Percentiles rank a stretch among this genome's conserved stretches.
Evolutionary conservation across 257 asterid genomes (phyloP).

Genomic region (Datura wrightii): DNA sequence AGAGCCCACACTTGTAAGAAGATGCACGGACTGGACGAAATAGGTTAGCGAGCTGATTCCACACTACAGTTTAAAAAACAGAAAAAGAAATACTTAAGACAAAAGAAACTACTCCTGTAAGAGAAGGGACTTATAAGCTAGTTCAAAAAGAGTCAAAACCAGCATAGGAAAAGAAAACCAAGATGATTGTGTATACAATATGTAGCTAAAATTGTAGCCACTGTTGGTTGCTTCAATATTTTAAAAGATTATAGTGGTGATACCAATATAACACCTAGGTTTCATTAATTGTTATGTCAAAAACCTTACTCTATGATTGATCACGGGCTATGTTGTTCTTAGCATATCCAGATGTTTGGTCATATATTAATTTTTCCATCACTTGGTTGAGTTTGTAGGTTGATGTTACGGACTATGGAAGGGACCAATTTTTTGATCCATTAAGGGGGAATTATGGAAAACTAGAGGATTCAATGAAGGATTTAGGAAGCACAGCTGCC

Average conservation of each 20-base stretch:
- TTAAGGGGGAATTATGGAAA: constrained; percentile 52
- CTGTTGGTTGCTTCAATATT: not conserved
- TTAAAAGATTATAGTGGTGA: not conserved
- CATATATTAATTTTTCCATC: constrained; percentile 7
- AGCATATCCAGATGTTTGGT: constrained; percentile 15
- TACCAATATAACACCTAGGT: constrained; percentile 14
- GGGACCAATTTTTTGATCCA: constrained; percentile 61
- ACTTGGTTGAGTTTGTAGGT: constrained; percentile 52
- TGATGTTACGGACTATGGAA: constrained; percentile 42
- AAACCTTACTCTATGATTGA: not conserved
- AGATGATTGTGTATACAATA: not conserved
- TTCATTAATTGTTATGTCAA: not conserved
- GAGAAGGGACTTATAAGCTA: not conserved
- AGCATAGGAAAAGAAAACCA: not conserved
- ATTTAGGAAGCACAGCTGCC: constrained; percentile 40
- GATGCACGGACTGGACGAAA: not conserved
- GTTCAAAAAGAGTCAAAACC: not conserved
- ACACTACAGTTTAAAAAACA: not conserved
- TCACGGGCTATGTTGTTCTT: constrained; percentile 14
- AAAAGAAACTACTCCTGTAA: not conserved
- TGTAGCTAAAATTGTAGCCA: constrained; percentile 19
- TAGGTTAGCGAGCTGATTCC: not conserved
- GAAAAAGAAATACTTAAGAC: constrained; percentile 11
- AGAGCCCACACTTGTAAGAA: constrained; percentile 1
- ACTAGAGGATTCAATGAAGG: constrained; percentile 41